These are phyloP conservation scores for Simplicillium aogashimaense DNA, from an alignment of 2,329 filamentous ascomycete species.

Conservation along the genomic window DNA sequence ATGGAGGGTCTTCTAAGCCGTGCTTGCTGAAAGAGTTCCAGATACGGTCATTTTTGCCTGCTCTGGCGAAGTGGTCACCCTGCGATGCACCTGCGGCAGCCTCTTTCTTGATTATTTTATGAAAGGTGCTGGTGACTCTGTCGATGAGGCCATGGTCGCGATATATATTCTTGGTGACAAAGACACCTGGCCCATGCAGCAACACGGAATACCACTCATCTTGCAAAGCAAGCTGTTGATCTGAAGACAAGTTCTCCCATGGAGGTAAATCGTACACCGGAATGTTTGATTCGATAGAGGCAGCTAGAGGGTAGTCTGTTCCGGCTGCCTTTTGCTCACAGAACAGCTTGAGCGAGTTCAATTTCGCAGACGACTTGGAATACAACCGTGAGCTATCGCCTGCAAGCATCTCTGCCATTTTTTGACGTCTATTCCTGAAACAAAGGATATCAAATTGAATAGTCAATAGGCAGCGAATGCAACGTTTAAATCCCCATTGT, in stretches of 20 bases:
- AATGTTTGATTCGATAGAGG: no score
- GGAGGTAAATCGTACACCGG: not conserved
- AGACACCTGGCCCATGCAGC: slow-evolving; percentile 45
- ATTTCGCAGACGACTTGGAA: no score
- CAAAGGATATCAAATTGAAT: no score
- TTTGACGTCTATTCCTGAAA: no score
- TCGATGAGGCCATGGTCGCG: slow-evolving; percentile 28
- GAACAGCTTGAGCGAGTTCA: no score
- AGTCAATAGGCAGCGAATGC: no score
- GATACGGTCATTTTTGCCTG: slow-evolving; percentile 48
- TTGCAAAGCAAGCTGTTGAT: slow-evolving; percentile 31
- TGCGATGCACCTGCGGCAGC: slow-evolving; percentile 20
- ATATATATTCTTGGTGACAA: slow-evolving; percentile 46
- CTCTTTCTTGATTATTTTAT: slow-evolving; percentile 37
- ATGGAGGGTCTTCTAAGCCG: slow-evolving; percentile 35
- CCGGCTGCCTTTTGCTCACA: no score
- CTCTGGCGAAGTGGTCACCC: slow-evolving; percentile 52
- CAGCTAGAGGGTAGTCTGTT: no score
- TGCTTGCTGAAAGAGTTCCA: slow-evolving; percentile 60
- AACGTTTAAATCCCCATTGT: no score
- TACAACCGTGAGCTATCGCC: no score
- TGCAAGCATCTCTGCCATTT: no score
- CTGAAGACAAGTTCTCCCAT: not conserved
- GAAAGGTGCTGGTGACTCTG: slow-evolving; percentile 35
- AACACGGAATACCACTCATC: slow-evolving; percentile 53